Conservation (phyloP, 1,284 basidiomycete genomes). For the Ceratobasidium sp. region DNA sequence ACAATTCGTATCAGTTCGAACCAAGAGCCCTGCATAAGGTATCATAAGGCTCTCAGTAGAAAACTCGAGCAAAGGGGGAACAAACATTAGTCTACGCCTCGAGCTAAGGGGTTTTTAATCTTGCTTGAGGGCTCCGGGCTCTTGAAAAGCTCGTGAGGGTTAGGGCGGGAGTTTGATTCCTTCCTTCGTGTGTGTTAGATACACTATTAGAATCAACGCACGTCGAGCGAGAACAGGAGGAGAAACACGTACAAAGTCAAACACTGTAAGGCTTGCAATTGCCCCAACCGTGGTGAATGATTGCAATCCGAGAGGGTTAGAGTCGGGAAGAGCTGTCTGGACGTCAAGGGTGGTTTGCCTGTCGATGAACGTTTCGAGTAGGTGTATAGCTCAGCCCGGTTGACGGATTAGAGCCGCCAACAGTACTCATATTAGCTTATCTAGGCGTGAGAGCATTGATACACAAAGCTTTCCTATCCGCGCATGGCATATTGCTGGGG, state of each 20-base stretch:
- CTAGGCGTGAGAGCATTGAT: too few relatives aligned
- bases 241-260: conserved; percentile 69
- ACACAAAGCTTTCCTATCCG: too few relatives aligned
- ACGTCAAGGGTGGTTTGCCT: conserved; percentile 82
- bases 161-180: conserved; percentile 82
- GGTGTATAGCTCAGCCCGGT: conserved; percentile 78
- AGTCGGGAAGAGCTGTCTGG: conserved; percentile 77
- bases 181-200: conserved; percentile 74
- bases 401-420: conserved; percentile 86
- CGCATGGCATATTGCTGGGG: conserved; percentile 84
- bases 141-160: conserved; percentile 72
- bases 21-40: conserved; percentile 86
- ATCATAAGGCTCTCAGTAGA: neutral
- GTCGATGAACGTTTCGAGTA: conserved; percentile 94
- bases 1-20: conserved; percentile 83
- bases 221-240: neutral
- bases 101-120: conserved; percentile 77
- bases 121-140: conserved; percentile 78
- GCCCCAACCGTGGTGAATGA: conserved; percentile 64
- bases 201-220: neutral
- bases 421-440: too few relatives aligned
- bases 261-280: conserved; percentile 75
- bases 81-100: conserved; percentile 73
- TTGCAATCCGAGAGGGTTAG: conserved; percentile 67
- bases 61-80: neutral